Evolutionary conservation across 176 grass and related monocot species (phyloP).

Genomic region (Melocanna baccifera): DNA sequence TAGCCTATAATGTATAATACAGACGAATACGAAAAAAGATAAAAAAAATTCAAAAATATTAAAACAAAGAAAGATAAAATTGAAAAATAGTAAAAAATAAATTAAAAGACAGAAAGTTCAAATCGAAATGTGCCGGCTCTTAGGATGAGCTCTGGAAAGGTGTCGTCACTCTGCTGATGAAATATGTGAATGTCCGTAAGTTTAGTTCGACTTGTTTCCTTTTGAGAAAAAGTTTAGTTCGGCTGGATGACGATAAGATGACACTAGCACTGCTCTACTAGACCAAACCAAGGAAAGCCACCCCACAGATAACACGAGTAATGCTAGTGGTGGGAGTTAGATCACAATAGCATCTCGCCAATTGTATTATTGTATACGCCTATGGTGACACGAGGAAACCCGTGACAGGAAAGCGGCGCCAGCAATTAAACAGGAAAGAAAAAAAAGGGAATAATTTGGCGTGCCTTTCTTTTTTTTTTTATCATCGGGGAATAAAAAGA

Average conservation of each 20-base stretch:
- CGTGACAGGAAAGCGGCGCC: not conserved
- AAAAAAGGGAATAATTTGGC: not conserved
- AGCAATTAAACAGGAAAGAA: not conserved
- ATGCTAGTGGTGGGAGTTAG: not conserved
- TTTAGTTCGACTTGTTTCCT: not conserved
- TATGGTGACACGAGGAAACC: slow-evolving; percentile 15
- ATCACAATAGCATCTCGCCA: not conserved
- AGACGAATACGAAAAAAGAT: no score
- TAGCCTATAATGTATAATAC: no score
- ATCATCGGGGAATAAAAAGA: not conserved
- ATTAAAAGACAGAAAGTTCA: no score
- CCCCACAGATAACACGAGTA: not conserved
- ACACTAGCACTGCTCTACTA: not conserved
- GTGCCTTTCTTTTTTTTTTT: not conserved
- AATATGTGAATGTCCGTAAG: not conserved
- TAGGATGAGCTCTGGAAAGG: not conserved
- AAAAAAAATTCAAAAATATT: no score
- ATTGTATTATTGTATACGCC: not conserved
- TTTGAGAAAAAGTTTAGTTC: not conserved
- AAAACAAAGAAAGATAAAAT: no score
- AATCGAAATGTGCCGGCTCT: no score
- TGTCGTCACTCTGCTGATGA: no score
- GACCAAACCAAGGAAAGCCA: not conserved
- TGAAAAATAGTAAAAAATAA: no score
- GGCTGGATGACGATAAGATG: not conserved